Conservation (phyloP, 202 grass and related monocot genomes). For the Alloteropsis angusta region DNA sequence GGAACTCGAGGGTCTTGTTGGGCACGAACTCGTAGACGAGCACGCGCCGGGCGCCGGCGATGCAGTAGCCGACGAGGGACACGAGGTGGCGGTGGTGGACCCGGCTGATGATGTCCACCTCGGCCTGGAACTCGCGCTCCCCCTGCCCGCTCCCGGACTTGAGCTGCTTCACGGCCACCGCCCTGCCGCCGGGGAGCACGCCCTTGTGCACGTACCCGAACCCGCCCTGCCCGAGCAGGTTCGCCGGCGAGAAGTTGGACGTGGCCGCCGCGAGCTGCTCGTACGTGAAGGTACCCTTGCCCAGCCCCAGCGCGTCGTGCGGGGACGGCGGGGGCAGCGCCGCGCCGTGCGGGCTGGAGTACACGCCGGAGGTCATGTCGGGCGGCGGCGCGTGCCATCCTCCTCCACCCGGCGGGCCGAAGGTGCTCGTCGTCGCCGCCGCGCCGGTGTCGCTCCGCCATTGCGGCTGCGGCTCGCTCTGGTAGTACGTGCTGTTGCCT, state of each 20-base stretch:
- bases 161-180: constrained; percentile 48
- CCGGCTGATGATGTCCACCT: constrained; percentile 50
- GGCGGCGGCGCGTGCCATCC: background rate
- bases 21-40: constrained; percentile 50
- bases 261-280: constrained; percentile 51
- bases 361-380: constrained; percentile 26
- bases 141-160: constrained; percentile 44
- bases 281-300: constrained; percentile 66
- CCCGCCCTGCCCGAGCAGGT: constrained; percentile 70
- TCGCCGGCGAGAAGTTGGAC: constrained; percentile 35
- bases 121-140: constrained; percentile 49
- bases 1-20: constrained; percentile 48
- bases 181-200: constrained; percentile 16
- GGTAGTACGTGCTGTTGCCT: constrained; percentile 34
- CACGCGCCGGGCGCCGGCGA: constrained; percentile 15
- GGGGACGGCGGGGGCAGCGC: too few relatives aligned
- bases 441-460: constrained; percentile 17
- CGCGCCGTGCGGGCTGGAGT: constrained; percentile 18
- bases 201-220: constrained; percentile 71
- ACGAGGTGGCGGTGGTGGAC: constrained; percentile 52
- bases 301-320: constrained; percentile 22
- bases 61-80: constrained; percentile 42
- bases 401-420: background rate
- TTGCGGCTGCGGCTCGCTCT: constrained; percentile 24
- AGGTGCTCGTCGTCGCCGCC: background rate